Evolutionary conservation across 805 yeast genomes (phyloP), one percentile per base, ranked within the genome.

Genomic region (Kazachstania taianensis): DNA sequence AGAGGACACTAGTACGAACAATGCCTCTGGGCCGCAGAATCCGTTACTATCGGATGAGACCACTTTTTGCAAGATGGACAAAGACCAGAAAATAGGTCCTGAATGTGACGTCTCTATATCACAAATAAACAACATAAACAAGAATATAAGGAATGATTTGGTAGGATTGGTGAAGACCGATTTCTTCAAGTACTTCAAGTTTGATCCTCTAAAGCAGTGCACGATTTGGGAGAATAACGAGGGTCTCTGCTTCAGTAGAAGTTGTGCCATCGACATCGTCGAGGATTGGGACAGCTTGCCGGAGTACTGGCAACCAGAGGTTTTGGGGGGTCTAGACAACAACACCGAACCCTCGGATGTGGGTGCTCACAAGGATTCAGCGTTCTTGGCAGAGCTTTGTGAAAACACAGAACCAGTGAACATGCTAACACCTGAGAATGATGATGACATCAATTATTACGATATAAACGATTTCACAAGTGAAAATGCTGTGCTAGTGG

Each of bases 191-290:
- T 84, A 82, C 55, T 92, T 84, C 66, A 78, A 85, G 55, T 70
- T 92, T 37, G 86, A 92, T 52, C 66, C 92, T 39, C 84, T 76
- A 58, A 79, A 70, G 44, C 73, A 73, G 55, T 86, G 99, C 58
- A 89, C 94, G 19, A 86, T 81, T 56, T 82, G 84, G 86, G 74
- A 75, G 45, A 85, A 78, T 47, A 75, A 67, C 50, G 69, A 69
- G 32, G 94, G 87, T 29, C 75, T 81, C 50, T 86, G 96, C 55
- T 82, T 86, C 42, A 83, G 85, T 51, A 70, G 83, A 43, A 79
- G 84, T 38, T 86, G 96, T 61, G 94, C 95, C 1, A 94, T 86
- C 28, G 94, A 86, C 54, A 73, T 84, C 2, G 71, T 82, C 9
- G 83, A 77, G 34, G 82, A 80, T 46, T 81, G 80, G 69, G 69